phyloP scores from a whole-genome alignment of 116 monocot species.

The Posidonia oceanica region DNA sequence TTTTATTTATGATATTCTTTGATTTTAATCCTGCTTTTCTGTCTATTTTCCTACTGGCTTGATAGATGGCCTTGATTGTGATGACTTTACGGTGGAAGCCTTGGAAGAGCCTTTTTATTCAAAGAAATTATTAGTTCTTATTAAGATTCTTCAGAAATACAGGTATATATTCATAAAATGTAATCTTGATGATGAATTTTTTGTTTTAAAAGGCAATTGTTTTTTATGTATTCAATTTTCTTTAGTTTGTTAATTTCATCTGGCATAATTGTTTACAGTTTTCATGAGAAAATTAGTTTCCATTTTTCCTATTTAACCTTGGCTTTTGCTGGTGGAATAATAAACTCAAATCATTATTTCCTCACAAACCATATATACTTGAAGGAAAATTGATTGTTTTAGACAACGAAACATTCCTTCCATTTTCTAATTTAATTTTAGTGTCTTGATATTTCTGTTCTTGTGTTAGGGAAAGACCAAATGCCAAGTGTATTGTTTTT shows the following conservation, averaged over 20 bases:
- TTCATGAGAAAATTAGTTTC: no score
- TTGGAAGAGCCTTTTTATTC: conserved; percentile 80
- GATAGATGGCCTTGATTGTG: conserved; percentile 15
- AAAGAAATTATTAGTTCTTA: conserved; percentile 53
- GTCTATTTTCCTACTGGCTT: conserved; percentile 1
- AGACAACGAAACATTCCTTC: neutral
- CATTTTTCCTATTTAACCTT: no score
- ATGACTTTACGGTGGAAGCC: conserved; percentile 16
- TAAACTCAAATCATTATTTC: no score
- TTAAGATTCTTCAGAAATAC: conserved; percentile 54
- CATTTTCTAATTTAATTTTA: neutral
- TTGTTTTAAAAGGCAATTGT: neutral
- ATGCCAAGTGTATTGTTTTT: conserved; percentile 79
- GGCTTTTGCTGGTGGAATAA: no score
- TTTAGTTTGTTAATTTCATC: no score
- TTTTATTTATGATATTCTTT: neutral
- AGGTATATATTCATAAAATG: conserved; percentile 24
- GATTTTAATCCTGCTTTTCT: neutral
- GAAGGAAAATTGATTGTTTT: no score
- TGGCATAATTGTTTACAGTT: no score
- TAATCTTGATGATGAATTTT: neutral
- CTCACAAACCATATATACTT: no score
- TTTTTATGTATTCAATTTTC: neutral
- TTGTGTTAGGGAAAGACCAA: conserved; percentile 36
- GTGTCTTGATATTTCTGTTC: neutral